Percentiles rank a stretch among this genome's conserved stretches.
These are phyloP conservation scores for Hygrophila difformis DNA, from an alignment of 257 asterid species.

Conservation along the genomic window DNA sequence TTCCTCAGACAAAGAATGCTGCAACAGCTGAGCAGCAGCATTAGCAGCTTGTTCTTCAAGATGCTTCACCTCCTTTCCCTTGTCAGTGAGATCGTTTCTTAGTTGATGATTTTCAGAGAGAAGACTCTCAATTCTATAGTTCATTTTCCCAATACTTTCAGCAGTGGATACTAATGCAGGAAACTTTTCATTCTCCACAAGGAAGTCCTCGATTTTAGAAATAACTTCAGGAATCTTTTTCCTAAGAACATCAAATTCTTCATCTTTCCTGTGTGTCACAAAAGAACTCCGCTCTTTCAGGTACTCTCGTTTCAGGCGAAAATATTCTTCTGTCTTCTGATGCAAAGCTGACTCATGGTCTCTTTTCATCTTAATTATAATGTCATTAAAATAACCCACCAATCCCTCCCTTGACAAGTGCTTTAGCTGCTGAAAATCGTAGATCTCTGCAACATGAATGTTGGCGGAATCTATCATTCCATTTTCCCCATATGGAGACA, in stretches of 20 bases:
- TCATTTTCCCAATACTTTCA: constrained; percentile 32
- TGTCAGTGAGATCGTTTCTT: constrained; percentile 34
- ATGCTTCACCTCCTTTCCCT: constrained; percentile 44
- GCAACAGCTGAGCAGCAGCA: constrained; percentile 33
- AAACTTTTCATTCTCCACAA: constrained; percentile 32
- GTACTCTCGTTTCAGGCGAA: constrained; percentile 50
- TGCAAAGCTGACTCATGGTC: constrained; percentile 64
- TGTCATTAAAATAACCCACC: constrained; percentile 48
- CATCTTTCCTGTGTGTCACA: constrained; percentile 46
- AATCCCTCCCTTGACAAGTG: constrained; percentile 46
- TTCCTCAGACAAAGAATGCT: constrained; percentile 44
- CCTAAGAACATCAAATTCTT: constrained; percentile 58
- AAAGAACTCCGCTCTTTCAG: constrained; percentile 43
- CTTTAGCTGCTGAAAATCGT: constrained; percentile 43
- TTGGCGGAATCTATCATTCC: constrained; percentile 34
- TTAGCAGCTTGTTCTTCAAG: constrained; percentile 42
- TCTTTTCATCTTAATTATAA: constrained; percentile 57
- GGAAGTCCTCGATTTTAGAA: constrained; percentile 52
- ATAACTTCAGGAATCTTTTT: constrained; percentile 53
- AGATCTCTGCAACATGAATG: constrained; percentile 40
- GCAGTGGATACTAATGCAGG: constrained; percentile 28
- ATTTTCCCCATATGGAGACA: constrained; percentile 37
- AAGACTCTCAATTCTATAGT: constrained; percentile 40
- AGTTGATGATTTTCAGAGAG: constrained; percentile 55
- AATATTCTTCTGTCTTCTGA: constrained; percentile 50